Evolutionary conservation across 2,329 filamentous ascomycete species (phyloP).

Genomic region (Colletotrichum trifolii): DNA sequence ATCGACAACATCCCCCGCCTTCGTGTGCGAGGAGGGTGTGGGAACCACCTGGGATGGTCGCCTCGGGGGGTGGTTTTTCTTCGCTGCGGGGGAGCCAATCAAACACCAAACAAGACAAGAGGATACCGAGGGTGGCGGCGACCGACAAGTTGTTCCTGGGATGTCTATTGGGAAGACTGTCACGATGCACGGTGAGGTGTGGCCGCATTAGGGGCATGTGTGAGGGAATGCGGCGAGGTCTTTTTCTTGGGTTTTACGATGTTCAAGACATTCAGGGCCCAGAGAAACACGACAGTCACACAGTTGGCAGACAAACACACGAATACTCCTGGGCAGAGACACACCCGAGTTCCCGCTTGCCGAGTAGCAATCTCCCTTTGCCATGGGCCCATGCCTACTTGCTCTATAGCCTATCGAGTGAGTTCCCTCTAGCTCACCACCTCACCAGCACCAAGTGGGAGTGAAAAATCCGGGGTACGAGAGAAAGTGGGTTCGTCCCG

Average conservation of each 20-base stretch:
- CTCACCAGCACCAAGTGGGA: neutral
- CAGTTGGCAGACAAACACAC: neutral
- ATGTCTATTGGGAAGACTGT: neutral
- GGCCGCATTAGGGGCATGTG: slow-evolving; percentile 13
- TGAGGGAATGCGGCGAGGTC: slow-evolving; percentile 4
- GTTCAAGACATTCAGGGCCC: slow-evolving; percentile 5
- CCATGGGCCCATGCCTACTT: neutral
- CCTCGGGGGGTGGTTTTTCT: neutral
- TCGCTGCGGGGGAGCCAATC: slow-evolving; percentile 33
- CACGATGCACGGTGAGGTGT: slow-evolving; percentile 16
- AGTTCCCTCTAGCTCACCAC: neutral
- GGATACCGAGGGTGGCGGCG: slow-evolving; percentile 35
- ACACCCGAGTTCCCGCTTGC: slow-evolving; percentile 10
- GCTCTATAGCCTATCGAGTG: too few relatives aligned
- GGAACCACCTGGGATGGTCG: slow-evolving; percentile 23
- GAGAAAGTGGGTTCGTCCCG: slow-evolving; percentile 26
- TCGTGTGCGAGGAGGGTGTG: slow-evolving; percentile 9
- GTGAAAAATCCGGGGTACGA: slow-evolving; percentile 30
- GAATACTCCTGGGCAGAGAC: slow-evolving; percentile 1
- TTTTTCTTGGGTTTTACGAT: neutral
- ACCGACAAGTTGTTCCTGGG: neutral
- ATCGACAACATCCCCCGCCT: slow-evolving; percentile 11
- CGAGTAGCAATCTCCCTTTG: slow-evolving; percentile 6
- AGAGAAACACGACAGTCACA: neutral
- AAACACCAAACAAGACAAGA: slow-evolving; percentile 24